Evolutionary conservation across 768 basidiomycete species (phyloP), one percentile per base, ranked within the genome.

Genomic region (Leccinum incarnatum): DNA sequence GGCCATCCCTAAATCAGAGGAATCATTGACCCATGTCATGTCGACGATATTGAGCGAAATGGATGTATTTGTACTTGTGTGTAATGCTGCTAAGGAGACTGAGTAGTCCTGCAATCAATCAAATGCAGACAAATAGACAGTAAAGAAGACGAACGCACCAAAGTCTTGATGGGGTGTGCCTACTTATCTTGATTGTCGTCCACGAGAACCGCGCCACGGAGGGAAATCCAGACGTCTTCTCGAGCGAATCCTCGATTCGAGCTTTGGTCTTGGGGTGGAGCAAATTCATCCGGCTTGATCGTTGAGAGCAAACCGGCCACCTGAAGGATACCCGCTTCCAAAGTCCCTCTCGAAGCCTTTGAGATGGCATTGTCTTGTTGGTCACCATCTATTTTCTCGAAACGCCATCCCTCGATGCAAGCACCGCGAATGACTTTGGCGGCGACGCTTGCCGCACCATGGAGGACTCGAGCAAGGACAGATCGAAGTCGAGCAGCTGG

Each of bases 391-490:
- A 74, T 77, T 67, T 93, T 91, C 71, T 91, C 85, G 62, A 87
- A 95, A 10, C 79, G 68, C 96, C 96, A 98, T 3, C 81, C 80
- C 60, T 95, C 88, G 19, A 98, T 79, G 73, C 93, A 94, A 7
- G 88, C 85, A 68, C 98, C 96, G 56, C 96, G 80, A 1, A 95
- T 98, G 25, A 96, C 95, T 75, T 99, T 99, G 2, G 97, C 97
- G 3, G 94, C 94, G n/a, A 98, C 93, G 70, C 92, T 94, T 2
- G 96, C 97, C 6, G 97, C 97, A n/a, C 93, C 89, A 30, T 30
- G 30, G 30, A 30, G 30, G 30, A 30, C 30, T 30, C 30, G 10
- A 30, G 10, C 30, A 30, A 30, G 30, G 10, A 30, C 10, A 30
- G 10, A 30, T 30, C 10, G 1, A 30, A 30, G 30, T 30, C 9